Evolutionary conservation across 2,329 filamentous ascomycete species (phyloP).

Genomic region (Chaetomium sp.): DNA sequence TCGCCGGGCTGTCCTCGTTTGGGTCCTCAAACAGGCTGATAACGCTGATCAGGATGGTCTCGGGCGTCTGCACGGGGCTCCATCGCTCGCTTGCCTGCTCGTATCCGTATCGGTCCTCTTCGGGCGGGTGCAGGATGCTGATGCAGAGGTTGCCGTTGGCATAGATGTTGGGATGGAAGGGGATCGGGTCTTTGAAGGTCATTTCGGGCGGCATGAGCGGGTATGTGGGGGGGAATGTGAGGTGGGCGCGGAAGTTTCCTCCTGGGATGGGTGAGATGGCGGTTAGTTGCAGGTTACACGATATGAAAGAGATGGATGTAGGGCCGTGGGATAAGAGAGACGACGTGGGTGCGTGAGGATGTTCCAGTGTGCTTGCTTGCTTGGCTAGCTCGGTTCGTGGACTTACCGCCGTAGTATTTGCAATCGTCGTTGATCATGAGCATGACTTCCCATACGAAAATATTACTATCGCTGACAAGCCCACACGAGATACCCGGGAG

Average conservation of each 20-base stretch:
- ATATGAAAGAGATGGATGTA: background rate
- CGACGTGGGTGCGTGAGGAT: background rate
- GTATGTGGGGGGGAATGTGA: slow-evolving; percentile 79
- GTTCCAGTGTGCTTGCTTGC: too few relatives aligned
- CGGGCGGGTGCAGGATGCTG: slow-evolving; percentile 90
- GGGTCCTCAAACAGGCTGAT: slow-evolving; percentile 89
- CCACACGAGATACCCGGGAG: slow-evolving; percentile 93
- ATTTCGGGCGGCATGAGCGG: slow-evolving; percentile 83
- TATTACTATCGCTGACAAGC: slow-evolving; percentile 73
- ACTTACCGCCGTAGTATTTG: slow-evolving; percentile 82
- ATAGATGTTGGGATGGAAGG: slow-evolving; percentile 95
- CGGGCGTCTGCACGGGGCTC: slow-evolving; percentile 89
- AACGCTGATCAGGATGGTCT: slow-evolving; percentile 86
- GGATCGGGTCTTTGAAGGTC: slow-evolving; percentile 75
- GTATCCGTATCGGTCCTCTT: slow-evolving; percentile 91
- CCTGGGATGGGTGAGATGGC: slow-evolving; percentile 43
- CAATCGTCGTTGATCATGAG: slow-evolving; percentile 95
- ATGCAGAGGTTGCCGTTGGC: slow-evolving; percentile 85
- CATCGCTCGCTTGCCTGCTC: slow-evolving; percentile 85
- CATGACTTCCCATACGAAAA: slow-evolving; percentile 99
- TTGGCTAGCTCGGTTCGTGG: too few relatives aligned
- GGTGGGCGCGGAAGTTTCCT: slow-evolving; percentile 81
- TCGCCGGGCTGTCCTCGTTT: slow-evolving; percentile 93
- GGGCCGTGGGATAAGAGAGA: background rate
- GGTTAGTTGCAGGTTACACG: slow-evolving; percentile 3